phyloP scores from a whole-genome alignment of 1,284 basidiomycete species.

The Pseudozyma hubeiensis region DNA sequence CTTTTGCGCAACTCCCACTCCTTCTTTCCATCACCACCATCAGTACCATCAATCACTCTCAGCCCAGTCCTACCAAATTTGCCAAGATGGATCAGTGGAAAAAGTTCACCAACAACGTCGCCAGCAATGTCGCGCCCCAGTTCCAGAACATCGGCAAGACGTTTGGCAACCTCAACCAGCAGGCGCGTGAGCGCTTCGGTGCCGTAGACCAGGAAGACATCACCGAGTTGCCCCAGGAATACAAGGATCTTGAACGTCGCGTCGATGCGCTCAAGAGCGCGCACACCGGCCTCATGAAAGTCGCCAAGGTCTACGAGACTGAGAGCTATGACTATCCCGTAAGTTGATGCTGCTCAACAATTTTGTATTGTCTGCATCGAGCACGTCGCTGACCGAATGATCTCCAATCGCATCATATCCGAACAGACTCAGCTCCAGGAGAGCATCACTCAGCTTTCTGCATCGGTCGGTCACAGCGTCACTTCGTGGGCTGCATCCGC shows the following conservation, averaged over 20 bases:
- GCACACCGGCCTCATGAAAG: conserved; percentile 83
- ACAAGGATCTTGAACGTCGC: conserved; percentile 91
- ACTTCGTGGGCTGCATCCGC: conserved; percentile 89
- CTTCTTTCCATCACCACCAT: background rate
- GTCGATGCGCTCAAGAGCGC: conserved; percentile 86
- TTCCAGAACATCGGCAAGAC: conserved; percentile 79
- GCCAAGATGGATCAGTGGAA: conserved; percentile 80
- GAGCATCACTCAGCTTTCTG: conserved; percentile 71
- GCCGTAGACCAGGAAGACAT: conserved; percentile 90
- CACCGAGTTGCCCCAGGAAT: conserved; percentile 84
- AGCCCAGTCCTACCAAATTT: background rate
- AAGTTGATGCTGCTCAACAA: conserved; percentile 72
- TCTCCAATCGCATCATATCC: background rate
- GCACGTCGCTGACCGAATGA: background rate
- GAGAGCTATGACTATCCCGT: conserved; percentile 67
- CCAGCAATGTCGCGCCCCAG: conserved; percentile 61
- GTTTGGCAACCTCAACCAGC: conserved; percentile 79
- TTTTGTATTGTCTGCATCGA: background rate
- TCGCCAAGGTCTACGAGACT: conserved; percentile 58
- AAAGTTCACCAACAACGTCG: conserved; percentile 60
- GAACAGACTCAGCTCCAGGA: conserved; percentile 71
- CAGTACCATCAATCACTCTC: background rate
- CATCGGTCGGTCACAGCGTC: conserved; percentile 78
- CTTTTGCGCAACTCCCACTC: background rate
- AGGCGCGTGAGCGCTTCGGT: conserved; percentile 81